Evolutionary conservation across 805 yeast genomes (phyloP).

Genomic region (Ogataea neopini): DNA sequence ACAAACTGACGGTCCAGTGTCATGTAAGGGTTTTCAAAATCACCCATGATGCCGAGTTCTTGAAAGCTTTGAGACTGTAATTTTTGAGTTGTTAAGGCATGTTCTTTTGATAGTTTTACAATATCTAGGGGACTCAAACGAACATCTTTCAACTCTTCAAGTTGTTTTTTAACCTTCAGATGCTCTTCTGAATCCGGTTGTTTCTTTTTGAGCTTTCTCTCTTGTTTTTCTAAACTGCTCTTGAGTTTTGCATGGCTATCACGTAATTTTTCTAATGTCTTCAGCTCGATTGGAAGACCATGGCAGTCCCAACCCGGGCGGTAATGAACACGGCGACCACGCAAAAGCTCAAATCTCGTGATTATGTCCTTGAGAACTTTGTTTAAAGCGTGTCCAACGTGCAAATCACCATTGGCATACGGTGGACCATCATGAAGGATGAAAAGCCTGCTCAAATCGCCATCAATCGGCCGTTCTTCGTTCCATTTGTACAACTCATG

Average conservation of each 20-base stretch:
- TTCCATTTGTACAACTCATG: conserved; percentile 70
- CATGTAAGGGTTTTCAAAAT: conserved; percentile 70
- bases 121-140: conserved; percentile 50
- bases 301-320: conserved; percentile 99
- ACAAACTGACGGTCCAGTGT: conserved; percentile 78
- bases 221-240: conserved; percentile 31
- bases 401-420: conserved; percentile 93
- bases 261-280: conserved; percentile 58
- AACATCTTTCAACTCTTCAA: conserved; percentile 17
- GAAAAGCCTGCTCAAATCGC: conserved; percentile 45
- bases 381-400: conserved; percentile 89
- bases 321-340: conserved; percentile 65
- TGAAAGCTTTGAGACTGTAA: conserved; percentile 65
- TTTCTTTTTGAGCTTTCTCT: conserved; percentile 20
- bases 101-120: conserved; percentile 62
- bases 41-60: conserved; percentile 78
- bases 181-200: conserved; percentile 12
- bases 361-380: conserved; percentile 87
- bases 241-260: conserved; percentile 30
- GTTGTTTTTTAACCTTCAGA: conserved; percentile 10
- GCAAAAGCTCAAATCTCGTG: conserved; percentile 60
- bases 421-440: conserved; percentile 97
- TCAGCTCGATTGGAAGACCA: conserved; percentile 93
- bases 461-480: conserved; percentile 27
- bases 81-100: conserved; percentile 68